A percentile compares a stretch with the other conserved stretches of the same genome.
Conservation (phyloP, 2,329 filamentous ascomycete genomes). For the Nannizzia gypsea region DNA sequence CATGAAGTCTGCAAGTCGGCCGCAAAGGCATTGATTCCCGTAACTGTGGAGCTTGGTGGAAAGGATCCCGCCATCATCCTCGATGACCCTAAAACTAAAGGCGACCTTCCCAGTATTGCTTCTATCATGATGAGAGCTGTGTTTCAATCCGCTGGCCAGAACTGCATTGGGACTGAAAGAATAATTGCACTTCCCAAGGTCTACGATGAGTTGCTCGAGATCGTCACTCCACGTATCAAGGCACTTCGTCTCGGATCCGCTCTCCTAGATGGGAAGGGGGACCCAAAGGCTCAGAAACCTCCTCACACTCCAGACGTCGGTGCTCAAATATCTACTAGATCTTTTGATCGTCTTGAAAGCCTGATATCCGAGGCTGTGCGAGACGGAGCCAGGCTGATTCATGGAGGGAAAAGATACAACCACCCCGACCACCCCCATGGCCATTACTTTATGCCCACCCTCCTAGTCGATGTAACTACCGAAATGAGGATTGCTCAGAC, state of each 20-base stretch:
- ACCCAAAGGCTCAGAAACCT: constrained; percentile 10
- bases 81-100: constrained; percentile 53
- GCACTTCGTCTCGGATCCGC: constrained; percentile 64
- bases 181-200: constrained; percentile 68
- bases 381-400: constrained; percentile 67
- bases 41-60: constrained; percentile 84
- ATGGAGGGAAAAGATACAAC: constrained; percentile 58
- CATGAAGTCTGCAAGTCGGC: constrained; percentile 79
- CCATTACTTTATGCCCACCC: constrained; percentile 85
- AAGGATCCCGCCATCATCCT: constrained; percentile 89
- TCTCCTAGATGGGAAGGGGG: constrained; percentile 38
- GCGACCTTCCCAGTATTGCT: constrained; percentile 56
- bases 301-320: constrained; percentile 55
- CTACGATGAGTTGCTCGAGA: constrained; percentile 59
- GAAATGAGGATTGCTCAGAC: constrained; percentile 78
- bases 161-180: constrained; percentile 94
- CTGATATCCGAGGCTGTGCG: constrained; percentile 67
- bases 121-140: constrained; percentile 82
- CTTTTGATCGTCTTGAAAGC: constrained; percentile 62
- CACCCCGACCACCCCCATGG: constrained; percentile 66
- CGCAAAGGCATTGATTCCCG: constrained; percentile 71
- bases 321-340: constrained; percentile 71
- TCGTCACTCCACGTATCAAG: constrained; percentile 62
- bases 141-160: constrained; percentile 92
- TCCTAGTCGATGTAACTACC: constrained; percentile 78